Evolutionary conservation across 257 asterid genomes (phyloP).

Genomic region (Scutellaria baicalensis): DNA sequence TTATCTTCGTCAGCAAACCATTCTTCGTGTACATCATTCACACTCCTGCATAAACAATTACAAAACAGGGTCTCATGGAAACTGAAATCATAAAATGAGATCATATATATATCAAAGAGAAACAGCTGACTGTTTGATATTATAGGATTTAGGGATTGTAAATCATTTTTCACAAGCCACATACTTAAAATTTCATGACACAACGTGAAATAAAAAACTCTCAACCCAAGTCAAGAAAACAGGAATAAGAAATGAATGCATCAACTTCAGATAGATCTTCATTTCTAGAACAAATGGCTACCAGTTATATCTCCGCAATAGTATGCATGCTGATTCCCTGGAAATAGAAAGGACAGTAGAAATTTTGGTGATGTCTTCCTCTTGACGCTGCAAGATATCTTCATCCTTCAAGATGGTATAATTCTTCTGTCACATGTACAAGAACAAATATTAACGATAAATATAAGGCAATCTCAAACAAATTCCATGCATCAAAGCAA

Average conservation of each 20-base stretch:
- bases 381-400: conserved; percentile 64
- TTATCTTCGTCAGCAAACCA: conserved; percentile 89
- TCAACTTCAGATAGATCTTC: background rate
- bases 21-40: conserved; percentile 76
- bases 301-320: conserved; percentile 81
- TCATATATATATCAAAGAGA: background rate
- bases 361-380: conserved; percentile 63
- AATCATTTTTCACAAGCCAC: conserved; percentile 5
- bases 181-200: background rate
- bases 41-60: conserved; percentile 53
- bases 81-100: conserved; percentile 1
- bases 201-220: background rate
- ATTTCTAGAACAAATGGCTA: conserved; percentile 15
- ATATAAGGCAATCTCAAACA: background rate
- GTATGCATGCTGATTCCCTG: conserved; percentile 68
- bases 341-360: conserved; percentile 77
- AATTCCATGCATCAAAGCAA: background rate
- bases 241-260: background rate
- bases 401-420: conserved; percentile 73
- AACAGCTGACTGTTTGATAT: background rate
- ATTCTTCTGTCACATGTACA: conserved; percentile 49
- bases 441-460: background rate
- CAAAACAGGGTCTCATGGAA: background rate
- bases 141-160: background rate
- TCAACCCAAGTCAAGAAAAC: background rate